Conservation (phyloP, 352 stramenopile species). For the Phytopythium litorale region DNA sequence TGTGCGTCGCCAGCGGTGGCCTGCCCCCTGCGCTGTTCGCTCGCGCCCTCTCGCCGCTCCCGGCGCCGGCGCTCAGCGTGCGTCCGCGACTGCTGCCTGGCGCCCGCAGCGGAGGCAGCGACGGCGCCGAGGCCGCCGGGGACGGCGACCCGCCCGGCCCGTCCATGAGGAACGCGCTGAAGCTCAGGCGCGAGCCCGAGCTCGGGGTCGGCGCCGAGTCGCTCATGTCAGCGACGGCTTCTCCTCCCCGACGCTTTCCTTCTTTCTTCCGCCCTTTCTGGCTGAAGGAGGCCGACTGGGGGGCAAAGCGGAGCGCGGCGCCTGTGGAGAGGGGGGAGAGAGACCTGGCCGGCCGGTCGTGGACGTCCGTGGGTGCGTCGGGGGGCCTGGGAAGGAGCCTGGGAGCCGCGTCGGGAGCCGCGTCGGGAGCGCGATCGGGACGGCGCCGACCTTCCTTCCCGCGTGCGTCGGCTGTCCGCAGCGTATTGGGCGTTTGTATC, state of each 20-base stretch:
- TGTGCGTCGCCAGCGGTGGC: slow-evolving; percentile 8
- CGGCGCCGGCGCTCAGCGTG: slow-evolving; percentile 3
- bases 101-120: slow-evolving; percentile 14
- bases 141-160: slow-evolving; percentile 19
- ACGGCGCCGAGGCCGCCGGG: slow-evolving; percentile 17
- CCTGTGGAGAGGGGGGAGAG: neutral
- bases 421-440: neutral
- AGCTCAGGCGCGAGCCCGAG: slow-evolving; percentile 21
- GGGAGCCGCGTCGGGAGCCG: neutral
- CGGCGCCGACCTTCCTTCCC: too few relatives aligned
- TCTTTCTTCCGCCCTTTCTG: neutral
- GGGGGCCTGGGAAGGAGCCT: neutral
- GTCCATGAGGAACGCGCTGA: slow-evolving; percentile 62
- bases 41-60: neutral
- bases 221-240: neutral
- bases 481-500: too few relatives aligned
- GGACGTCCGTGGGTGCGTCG: neutral
- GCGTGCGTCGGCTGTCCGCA: too few relatives aligned
- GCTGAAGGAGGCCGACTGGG: neutral
- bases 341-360: neutral
- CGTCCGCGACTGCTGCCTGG: neutral
- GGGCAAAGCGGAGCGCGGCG: neutral
- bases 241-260: neutral
- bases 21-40: slow-evolving; percentile 1
- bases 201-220: neutral